phyloP scores from a whole-genome alignment of 768 basidiomycete species.

The Russula vinacea region DNA sequence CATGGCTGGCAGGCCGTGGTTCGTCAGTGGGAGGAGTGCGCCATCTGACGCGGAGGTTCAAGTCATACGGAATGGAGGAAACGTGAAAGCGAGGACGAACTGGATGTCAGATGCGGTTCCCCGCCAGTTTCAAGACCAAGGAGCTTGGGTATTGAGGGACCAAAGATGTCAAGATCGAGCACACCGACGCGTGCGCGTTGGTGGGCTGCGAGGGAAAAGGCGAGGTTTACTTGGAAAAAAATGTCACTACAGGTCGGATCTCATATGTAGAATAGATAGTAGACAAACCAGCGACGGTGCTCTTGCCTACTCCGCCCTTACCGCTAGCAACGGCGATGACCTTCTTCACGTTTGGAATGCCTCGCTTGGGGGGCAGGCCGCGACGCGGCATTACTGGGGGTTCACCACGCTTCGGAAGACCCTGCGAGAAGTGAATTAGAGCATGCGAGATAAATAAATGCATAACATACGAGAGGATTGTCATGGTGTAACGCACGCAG shows the following conservation, averaged over 20 bases:
- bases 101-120: slow-evolving; percentile 71
- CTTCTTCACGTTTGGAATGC: slow-evolving; percentile 70
- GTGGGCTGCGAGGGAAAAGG: slow-evolving; percentile 61
- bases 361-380: slow-evolving; percentile 58
- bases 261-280: background rate
- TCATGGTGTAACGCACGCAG: slow-evolving; percentile 41
- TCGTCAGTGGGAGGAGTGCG: slow-evolving; percentile 74
- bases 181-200: slow-evolving; percentile 63
- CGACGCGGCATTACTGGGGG: slow-evolving; percentile 39
- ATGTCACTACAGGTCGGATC: slow-evolving; percentile 1
- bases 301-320: slow-evolving; percentile 96
- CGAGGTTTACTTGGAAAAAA: slow-evolving; percentile 64
- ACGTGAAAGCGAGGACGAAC: slow-evolving; percentile 42
- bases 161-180: slow-evolving; percentile 93
- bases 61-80: background rate
- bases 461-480: slow-evolving; percentile 50
- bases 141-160: slow-evolving; percentile 88
- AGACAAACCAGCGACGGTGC: slow-evolving; percentile 77
- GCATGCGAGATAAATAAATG: slow-evolving; percentile 13
- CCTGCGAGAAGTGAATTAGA: slow-evolving; percentile 30
- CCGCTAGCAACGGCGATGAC: slow-evolving; percentile 86
- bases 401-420: slow-evolving; percentile 33
- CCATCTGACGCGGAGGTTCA: slow-evolving; percentile 45
- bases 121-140: slow-evolving; percentile 80
- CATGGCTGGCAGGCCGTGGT: slow-evolving; percentile 92